Base-by-base conservation (phyloP, 805 yeast genomes). In the Priceomyces fermenticarens region DNA sequence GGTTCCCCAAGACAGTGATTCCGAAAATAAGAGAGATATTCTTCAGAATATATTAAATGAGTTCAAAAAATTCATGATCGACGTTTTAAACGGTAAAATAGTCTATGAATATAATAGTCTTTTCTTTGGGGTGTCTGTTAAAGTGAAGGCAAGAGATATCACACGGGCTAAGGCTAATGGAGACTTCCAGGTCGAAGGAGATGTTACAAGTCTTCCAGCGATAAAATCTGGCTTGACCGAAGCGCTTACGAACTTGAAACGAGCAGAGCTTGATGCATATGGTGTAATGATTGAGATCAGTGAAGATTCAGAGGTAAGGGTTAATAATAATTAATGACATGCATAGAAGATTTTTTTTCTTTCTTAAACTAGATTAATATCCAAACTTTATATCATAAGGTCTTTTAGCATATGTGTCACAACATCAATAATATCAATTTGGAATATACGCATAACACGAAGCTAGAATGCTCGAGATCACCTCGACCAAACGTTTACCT, bases 71-170 rank as follows among this genome's bases (percentile, higher is more conserved):
- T 35, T 26, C 16, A 32, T 41, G 10, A 30, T 10, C 1, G 10
- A 30, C 1, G 15, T 10, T 6, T 30, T 44, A 14, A 14, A 41
- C 25, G 35, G 38, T 15, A 27, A n/a, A 1, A 27, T 44, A 13
- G 33, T 29, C n/a, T 34, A 35, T 36, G 42, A 38, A 13, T 44
- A 41, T 33, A 31, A 39, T 30, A 35, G 35, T 4, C 30, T 42
- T 12, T 38, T 44, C 25, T 27, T 39, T 23, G 48, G 43, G 4
- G 14, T 41, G 8, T 35, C 44, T 7, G 30, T 41, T 5, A 36
- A 44, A 13, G 36, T 44, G 13, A 30, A 11, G 10, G 23, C 34
- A 16, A 16, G 23, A 5, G 16, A 13, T 8, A 12, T 13, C 13
- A 10, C 36, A 12, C 14, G 12, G 11, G 13, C 17, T 32, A 16